Percentiles rank a stretch among this genome's conserved stretches.
Evolutionary conservation across 2,329 filamentous ascomycete genomes (phyloP).

Genomic region (Ascosphaera apis): DNA sequence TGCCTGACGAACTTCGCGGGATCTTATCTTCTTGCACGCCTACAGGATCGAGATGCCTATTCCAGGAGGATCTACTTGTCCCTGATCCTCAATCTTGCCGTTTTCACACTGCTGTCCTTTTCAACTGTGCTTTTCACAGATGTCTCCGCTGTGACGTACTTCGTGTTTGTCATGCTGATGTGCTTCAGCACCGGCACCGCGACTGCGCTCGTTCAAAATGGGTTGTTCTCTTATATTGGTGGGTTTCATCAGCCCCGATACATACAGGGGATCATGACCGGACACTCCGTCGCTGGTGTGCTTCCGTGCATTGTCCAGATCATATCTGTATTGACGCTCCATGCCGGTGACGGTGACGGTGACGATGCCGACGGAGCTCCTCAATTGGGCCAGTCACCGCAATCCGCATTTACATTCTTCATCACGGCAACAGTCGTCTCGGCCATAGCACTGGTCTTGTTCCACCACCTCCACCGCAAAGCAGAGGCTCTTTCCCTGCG

Average conservation of each 20-base stretch:
- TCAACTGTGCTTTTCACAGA: conserved; percentile 50
- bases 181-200: conserved; percentile 60
- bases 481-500: conserved; percentile 10
- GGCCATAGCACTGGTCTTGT: conserved; percentile 42
- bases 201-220: conserved; percentile 76
- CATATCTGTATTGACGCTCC: conserved; percentile 48
- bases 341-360: conserved; percentile 20
- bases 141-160: conserved; percentile 42
- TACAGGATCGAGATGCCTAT: conserved; percentile 69
- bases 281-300: conserved; percentile 79
- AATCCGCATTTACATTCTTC: conserved; percentile 76
- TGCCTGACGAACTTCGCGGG: conserved; percentile 59
- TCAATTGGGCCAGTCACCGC: conserved; percentile 27
- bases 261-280: conserved; percentile 88
- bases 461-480: conserved; percentile 46
- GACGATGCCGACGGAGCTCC: conserved; percentile 9
- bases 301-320: conserved; percentile 76
- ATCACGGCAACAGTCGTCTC: conserved; percentile 65
- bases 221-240: conserved; percentile 73
- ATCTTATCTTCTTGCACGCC: conserved; percentile 53
- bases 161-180: conserved; percentile 60
- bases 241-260: conserved; percentile 73
- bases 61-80: conserved; percentile 62
- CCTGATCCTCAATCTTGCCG: conserved; percentile 50
- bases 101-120: conserved; percentile 56